These are phyloP conservation scores for Pueraria montana DNA, from an alignment of 306 rosid genomes.

Conservation along the genomic window DNA sequence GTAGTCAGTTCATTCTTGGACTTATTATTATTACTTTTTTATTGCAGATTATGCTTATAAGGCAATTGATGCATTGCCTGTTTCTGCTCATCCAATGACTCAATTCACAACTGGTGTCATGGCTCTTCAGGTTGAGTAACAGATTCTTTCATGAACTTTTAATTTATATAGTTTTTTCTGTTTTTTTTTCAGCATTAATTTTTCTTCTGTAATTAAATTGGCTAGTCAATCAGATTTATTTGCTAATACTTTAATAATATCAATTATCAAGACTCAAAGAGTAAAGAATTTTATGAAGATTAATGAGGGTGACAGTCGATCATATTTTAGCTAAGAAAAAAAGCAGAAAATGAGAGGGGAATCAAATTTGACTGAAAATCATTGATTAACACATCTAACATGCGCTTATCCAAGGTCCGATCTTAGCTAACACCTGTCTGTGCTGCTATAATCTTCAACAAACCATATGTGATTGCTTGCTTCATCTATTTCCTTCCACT, in stretches of 20 bases:
- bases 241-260: conserved; percentile 12
- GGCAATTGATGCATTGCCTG: conserved; percentile 94
- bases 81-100: conserved; percentile 95
- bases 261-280: not conserved
- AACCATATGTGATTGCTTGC: not conserved
- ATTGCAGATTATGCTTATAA: conserved; percentile 87
- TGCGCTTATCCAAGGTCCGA: conserved; percentile 13
- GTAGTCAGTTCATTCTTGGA: conserved; percentile 17
- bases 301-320: not conserved
- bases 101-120: conserved; percentile 93
- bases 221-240: conserved; percentile 18
- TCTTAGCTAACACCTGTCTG: not conserved
- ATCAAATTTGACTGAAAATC: conserved; percentile 4
- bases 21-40: conserved; percentile 36
- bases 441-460: conserved; percentile 11
- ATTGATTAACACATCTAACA: conserved; percentile 9
- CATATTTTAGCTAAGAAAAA: conserved; percentile 25
- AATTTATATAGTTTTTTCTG: not conserved
- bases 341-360: conserved; percentile 2
- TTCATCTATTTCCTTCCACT: not conserved
- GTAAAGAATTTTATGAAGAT: not conserved
- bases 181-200: not conserved
- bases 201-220: conserved; percentile 30
- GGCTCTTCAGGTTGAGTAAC: conserved; percentile 91
- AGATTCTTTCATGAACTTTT: conserved; percentile 39